Evolutionary conservation across 2,329 filamentous ascomycete species (phyloP).

Genomic region (Sordariomycetes sp.): DNA sequence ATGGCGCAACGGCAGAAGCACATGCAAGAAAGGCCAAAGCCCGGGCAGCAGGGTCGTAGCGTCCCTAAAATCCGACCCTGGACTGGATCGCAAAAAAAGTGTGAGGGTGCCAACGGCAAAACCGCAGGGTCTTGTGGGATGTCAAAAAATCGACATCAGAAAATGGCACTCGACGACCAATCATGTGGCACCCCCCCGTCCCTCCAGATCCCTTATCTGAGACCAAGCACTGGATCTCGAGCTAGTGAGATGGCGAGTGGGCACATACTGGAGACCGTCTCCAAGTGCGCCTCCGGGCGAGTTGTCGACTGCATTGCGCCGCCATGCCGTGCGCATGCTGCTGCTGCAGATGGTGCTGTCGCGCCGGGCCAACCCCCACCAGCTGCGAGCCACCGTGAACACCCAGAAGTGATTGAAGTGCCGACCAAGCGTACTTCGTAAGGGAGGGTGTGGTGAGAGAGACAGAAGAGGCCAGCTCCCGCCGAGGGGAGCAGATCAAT

Average conservation of each 20-base stretch:
- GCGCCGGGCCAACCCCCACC: not conserved
- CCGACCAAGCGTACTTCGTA: not conserved
- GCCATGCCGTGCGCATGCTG: too few species aligned
- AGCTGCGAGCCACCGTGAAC: not conserved
- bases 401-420: not conserved
- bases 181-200: constrained; percentile 15
- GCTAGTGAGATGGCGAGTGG: too few species aligned
- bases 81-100: not conserved
- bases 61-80: not conserved
- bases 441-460: not conserved
- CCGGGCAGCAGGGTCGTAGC: not conserved
- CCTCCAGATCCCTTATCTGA: constrained; percentile 28
- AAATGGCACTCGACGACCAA: constrained; percentile 28
- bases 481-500: not conserved
- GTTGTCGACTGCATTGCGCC: too few species aligned
- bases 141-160: constrained; percentile 30
- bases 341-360: too few species aligned
- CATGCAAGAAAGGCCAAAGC: not conserved
- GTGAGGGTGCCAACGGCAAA: not conserved
- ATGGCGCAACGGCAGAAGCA: not conserved
- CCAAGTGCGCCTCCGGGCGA: too few species aligned
- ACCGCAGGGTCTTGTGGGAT: constrained; percentile 4
- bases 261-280: too few species aligned
- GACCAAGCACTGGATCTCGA: constrained; percentile 19
- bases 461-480: too few species aligned